These are phyloP conservation scores for Mycena alexandri DNA, from an alignment of 768 basidiomycete genomes.

Conservation along the genomic window DNA sequence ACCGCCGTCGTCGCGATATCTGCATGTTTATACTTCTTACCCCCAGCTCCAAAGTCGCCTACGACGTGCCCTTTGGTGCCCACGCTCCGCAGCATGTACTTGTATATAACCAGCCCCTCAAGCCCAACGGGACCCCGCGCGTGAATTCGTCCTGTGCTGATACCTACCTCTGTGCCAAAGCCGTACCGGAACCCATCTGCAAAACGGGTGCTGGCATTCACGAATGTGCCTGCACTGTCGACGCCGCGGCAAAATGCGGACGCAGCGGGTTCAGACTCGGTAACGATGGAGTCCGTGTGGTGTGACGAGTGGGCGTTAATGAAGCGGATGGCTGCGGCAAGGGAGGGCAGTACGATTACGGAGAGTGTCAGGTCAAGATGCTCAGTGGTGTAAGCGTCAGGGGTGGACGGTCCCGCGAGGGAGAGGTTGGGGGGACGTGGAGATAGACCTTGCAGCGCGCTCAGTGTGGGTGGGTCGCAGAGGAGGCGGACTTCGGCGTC, in stretches of 20 bases:
- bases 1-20: conserved; percentile 17
- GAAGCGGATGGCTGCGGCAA: conserved; percentile 82
- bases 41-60: conserved; percentile 84
- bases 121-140: conserved; percentile 96
- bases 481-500: conserved; percentile 78
- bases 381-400: conserved; percentile 86
- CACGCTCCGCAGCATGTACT: conserved; percentile 90
- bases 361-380: conserved; percentile 90
- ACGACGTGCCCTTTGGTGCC: conserved; percentile 84
- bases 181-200: conserved; percentile 98
- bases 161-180: conserved; percentile 98
- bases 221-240: conserved; percentile 92
- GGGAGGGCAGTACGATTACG: conserved; percentile 79
- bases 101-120: conserved; percentile 95
- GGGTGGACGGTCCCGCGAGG: conserved; percentile 65
- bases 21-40: conserved; percentile 80
- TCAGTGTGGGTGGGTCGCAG: conserved; percentile 78
- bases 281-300: conserved; percentile 95
- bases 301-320: conserved; percentile 96
- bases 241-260: conserved; percentile 87
- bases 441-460: conserved; percentile 59
- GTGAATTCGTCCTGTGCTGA: conserved; percentile 96
- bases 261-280: conserved; percentile 76
- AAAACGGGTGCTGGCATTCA: conserved; percentile 96
- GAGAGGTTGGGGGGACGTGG: conserved; percentile 55